Evolutionary conservation across 352 stramenopile genomes (phyloP).

Genomic region (Phytophthora citricola): DNA sequence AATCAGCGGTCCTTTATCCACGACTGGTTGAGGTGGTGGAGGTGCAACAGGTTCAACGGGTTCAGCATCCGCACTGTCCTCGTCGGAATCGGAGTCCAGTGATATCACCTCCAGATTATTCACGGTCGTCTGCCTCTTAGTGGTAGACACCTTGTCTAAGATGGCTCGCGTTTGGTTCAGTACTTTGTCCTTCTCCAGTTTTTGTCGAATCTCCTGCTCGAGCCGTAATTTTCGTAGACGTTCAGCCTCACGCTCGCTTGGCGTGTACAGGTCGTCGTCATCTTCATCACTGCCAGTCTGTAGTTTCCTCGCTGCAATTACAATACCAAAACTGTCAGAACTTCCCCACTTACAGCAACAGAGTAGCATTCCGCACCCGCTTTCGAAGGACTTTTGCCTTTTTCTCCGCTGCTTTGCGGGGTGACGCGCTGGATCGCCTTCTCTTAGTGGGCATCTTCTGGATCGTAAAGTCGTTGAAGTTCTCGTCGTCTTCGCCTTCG

Average conservation of each 20-base stretch:
- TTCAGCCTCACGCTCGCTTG: conserved; percentile 46
- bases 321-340: conserved; percentile 8
- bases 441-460: conserved; percentile 27
- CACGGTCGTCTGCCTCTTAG: conserved; percentile 27
- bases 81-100: conserved; percentile 63
- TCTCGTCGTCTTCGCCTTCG: conserved; percentile 34
- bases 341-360: neutral
- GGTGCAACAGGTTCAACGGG: conserved; percentile 5
- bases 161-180: conserved; percentile 69
- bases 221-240: conserved; percentile 44
- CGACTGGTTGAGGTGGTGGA: neutral
- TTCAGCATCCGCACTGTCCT: conserved; percentile 23
- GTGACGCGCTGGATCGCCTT: conserved; percentile 14
- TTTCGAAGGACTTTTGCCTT: conserved; percentile 29
- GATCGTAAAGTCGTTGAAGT: conserved; percentile 28
- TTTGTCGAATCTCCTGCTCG: conserved; percentile 60
- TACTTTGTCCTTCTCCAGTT: conserved; percentile 59
- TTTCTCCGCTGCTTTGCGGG: conserved; percentile 9
- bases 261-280: conserved; percentile 52
- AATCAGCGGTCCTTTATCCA: conserved; percentile 63
- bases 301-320: conserved; percentile 15
- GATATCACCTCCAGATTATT: conserved; percentile 55
- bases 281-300: conserved; percentile 39
- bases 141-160: conserved; percentile 48
- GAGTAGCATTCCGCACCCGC: conserved; percentile 15